phyloP scores from a whole-genome alignment of 108 stramenopile genomes.

The Cyclotella distinguenda region DNA sequence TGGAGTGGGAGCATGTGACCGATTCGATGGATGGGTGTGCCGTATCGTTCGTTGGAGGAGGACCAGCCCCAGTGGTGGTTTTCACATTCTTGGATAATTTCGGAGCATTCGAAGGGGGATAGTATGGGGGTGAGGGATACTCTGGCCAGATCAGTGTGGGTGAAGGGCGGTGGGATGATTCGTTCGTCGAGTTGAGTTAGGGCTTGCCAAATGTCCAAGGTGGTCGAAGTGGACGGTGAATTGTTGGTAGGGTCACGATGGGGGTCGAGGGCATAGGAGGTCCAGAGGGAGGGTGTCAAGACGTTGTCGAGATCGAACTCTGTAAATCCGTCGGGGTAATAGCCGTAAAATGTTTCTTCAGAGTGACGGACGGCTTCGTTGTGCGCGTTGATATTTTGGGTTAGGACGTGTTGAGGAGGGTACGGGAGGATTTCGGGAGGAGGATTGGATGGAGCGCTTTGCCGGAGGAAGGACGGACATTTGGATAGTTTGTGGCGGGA shows the following conservation, averaged over 20 bases:
- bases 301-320: slow-evolving; percentile 14
- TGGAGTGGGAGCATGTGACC: slow-evolving; percentile 34
- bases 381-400: slow-evolving; percentile 4
- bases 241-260: neutral
- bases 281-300: slow-evolving; percentile 22
- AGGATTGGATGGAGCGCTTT: neutral
- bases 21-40: slow-evolving; percentile 31
- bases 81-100: slow-evolving; percentile 34
- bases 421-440: neutral
- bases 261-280: slow-evolving; percentile 9
- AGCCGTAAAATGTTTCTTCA: slow-evolving; percentile 36
- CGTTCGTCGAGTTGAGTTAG: slow-evolving; percentile 15
- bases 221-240: neutral
- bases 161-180: slow-evolving; percentile 38
- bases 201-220: slow-evolving; percentile 15
- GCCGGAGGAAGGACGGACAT: neutral
- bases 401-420: neutral
- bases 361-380: slow-evolving; percentile 20
- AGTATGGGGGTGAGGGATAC: slow-evolving; percentile 30
- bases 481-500: too few relatives aligned
- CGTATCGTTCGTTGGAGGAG: slow-evolving; percentile 22
- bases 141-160: slow-evolving; percentile 22
- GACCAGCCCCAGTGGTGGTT: slow-evolving; percentile 39
- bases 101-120: slow-evolving; percentile 15
- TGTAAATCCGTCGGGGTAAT: slow-evolving; percentile 29